These are phyloP conservation scores for Athelia sp. DNA, from an alignment of 1,284 basidiomycete species.

Conservation along the genomic window DNA sequence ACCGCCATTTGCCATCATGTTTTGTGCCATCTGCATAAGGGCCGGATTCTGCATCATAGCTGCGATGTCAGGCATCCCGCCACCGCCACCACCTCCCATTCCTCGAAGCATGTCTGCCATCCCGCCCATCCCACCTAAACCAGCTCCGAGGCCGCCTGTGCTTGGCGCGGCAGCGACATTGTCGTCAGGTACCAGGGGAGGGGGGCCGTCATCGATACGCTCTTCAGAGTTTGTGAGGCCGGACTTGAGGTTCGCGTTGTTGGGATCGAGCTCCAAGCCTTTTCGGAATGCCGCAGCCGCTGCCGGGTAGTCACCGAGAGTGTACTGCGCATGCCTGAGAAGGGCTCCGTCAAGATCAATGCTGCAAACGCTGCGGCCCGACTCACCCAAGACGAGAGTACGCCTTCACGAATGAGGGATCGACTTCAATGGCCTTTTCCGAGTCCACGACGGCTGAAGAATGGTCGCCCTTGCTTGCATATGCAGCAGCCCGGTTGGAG, in stretches of 20 bases:
- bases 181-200: slow-evolving; percentile 22
- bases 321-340: slow-evolving; percentile 88
- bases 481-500: slow-evolving; percentile 93
- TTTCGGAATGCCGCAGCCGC: slow-evolving; percentile 85
- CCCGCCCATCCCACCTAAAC: slow-evolving; percentile 37
- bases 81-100: slow-evolving; percentile 50
- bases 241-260: slow-evolving; percentile 80
- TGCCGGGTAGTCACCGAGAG: slow-evolving; percentile 73
- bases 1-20: slow-evolving; percentile 90
- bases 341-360: slow-evolving; percentile 4
- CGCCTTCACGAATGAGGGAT: slow-evolving; percentile 89
- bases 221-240: slow-evolving; percentile 82
- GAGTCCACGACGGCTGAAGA: slow-evolving; percentile 85
- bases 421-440: slow-evolving; percentile 80
- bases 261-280: slow-evolving; percentile 84
- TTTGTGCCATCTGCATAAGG: slow-evolving; percentile 90
- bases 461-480: slow-evolving; percentile 87
- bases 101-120: slow-evolving; percentile 67
- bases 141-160: slow-evolving; percentile 23
- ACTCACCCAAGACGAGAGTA: slow-evolving; percentile 89
- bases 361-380: neutral
- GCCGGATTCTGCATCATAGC: slow-evolving; percentile 90
- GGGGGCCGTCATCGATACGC: slow-evolving; percentile 33
- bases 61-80: slow-evolving; percentile 89
- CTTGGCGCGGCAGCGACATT: slow-evolving; percentile 23